Conservation (phyloP, 495 filamentous ascomycete species). For the Lepidopterella palustris region DNA sequence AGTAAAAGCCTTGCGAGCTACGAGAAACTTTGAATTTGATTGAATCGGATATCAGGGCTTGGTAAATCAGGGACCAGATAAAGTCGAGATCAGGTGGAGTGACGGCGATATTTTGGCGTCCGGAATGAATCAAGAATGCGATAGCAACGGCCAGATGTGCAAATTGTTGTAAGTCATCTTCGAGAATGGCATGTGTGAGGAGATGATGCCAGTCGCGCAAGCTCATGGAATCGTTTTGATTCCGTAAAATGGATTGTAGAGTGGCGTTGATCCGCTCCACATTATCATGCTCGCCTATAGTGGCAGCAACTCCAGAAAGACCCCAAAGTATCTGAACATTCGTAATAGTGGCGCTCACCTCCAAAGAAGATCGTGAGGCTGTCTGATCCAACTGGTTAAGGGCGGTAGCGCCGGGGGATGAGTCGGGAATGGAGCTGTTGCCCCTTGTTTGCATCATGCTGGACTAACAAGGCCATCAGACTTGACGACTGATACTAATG, state of each 20-base stretch:
- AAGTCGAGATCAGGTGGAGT: neutral
- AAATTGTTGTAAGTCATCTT: neutral
- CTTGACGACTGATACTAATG: too few relatives aligned
- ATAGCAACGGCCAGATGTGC: neutral
- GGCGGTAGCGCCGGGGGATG: neutral
- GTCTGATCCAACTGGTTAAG: neutral
- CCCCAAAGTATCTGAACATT: neutral
- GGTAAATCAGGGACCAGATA: conserved; percentile 1
- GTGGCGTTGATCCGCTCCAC: neutral
- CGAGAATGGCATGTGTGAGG: neutral
- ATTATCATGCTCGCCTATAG: neutral
- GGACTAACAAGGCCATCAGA: too few relatives aligned
- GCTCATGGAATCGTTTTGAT: neutral
- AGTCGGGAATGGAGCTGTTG: neutral
- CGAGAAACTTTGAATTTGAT: neutral
- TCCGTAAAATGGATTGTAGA: neutral
- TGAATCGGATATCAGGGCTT: neutral
- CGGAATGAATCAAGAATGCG: neutral
- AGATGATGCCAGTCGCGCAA: neutral
- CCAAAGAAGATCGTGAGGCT: neutral
- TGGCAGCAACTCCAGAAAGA: neutral
- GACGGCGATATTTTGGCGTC: neutral
- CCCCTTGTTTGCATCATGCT: neutral
- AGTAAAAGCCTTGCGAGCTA: neutral
- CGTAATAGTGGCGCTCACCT: neutral